These are phyloP conservation scores for Diospyros kaki DNA, from an alignment of 148 eudicot species.

Conservation along the genomic window DNA sequence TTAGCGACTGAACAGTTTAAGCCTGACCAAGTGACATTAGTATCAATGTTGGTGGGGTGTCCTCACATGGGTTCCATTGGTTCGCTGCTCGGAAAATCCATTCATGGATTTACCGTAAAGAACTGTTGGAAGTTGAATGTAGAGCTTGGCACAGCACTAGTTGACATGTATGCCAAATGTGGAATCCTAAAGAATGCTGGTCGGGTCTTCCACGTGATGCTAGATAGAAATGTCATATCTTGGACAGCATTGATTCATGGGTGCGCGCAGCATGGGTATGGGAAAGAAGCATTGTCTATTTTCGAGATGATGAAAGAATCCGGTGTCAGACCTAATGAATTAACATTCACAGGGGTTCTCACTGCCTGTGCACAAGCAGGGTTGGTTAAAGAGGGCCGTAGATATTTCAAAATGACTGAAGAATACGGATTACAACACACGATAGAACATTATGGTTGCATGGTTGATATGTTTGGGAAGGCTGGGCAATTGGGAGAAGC, in stretches of 20 bases:
- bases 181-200: conserved; percentile 31
- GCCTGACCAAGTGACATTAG: conserved; percentile 36
- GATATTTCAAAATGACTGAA: conserved; percentile 31
- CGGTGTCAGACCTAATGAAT: conserved; percentile 33
- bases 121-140: conserved; percentile 35
- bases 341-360: conserved; percentile 44
- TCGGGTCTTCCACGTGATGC: conserved; percentile 31
- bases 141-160: conserved; percentile 33
- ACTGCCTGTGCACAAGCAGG: conserved; percentile 47
- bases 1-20: conserved; percentile 16
- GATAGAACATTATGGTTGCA: conserved; percentile 47
- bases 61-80: conserved; percentile 31
- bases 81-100: conserved; percentile 27
- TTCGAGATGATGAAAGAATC: conserved; percentile 32
- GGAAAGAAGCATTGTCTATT: conserved; percentile 26
- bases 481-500: conserved; percentile 38
- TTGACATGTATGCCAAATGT: conserved; percentile 47
- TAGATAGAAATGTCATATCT: conserved; percentile 28
- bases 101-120: conserved; percentile 28
- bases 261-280: conserved; percentile 32
- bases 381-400: conserved; percentile 38
- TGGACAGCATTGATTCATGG: conserved; percentile 49
- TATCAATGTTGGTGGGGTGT: conserved; percentile 29
- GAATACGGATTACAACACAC: conserved; percentile 26
- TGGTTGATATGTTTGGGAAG: conserved; percentile 48